Base-by-base conservation (phyloP, 1,284 basidiomycete genomes). In the Ustilago sp. region DNA sequence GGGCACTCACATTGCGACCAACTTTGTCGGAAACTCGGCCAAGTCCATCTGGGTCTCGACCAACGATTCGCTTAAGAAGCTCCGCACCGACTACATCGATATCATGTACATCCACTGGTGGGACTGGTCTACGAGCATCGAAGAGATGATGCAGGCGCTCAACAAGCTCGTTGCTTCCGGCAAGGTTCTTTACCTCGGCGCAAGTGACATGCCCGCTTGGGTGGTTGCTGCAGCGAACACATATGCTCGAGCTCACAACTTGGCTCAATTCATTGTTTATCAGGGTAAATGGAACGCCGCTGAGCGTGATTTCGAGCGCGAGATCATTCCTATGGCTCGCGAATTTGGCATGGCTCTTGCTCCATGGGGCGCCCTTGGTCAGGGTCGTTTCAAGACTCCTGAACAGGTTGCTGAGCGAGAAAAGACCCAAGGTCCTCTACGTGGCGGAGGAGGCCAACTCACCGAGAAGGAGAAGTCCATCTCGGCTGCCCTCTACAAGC, bases 261-360 rank as follows among this genome's bases (percentile, higher is more conserved):
- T 89, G 82, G 88, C 89, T 1, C 89, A 88, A 8, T 91, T 91
- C 71, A 87, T 88, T 50, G 86, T 91, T 63, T 91, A 90, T 80
- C 90, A 91, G 82, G 90, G 90, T 32, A 74, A 79, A 12, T 91
- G 89, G 89, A 89, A 87, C 74, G 86, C 90, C 55, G 82, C 88
- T 63, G 63, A 77, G 43, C 87, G 90, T 53, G 89, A 89, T 66
- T 86, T 90, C 61, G 90, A 91, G 85, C 87, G 89, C 13, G 90
- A 91, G n/a, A 89, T 91, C 72, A 88, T 91, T 56, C 90, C 90
- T 7, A 90, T 91, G 90, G 86, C 83, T 55, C 86, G 86, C 38
- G 80, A 72, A 62, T 88, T 88, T 58, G 88, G 88, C 57, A 86
- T 88, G 87, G 87, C 88, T 0, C 83, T 90, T 0, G 88, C 88